Conservation (phyloP, 1,139 yeast genomes). For the Debaryomycetaceae sp. region DNA sequence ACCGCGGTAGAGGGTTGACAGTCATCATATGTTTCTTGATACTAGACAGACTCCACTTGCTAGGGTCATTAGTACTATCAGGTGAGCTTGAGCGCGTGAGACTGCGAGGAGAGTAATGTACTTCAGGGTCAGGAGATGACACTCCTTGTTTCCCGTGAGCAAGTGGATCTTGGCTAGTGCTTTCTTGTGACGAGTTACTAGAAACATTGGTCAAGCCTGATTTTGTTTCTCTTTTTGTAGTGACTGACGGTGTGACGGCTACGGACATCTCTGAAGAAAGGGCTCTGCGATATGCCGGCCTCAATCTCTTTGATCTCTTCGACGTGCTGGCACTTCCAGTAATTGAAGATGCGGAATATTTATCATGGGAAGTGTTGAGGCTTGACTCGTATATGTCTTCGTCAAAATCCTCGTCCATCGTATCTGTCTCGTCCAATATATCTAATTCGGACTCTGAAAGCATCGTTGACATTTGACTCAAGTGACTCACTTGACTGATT, state of each 20-base stretch:
- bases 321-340: conserved; percentile 2
- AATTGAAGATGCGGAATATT: conserved; percentile 6
- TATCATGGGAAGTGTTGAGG: conserved; percentile 25
- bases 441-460: conserved; percentile 45
- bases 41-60: neutral
- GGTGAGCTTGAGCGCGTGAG: conserved; percentile 16
- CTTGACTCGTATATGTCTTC: conserved; percentile 35
- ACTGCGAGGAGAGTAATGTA: neutral
- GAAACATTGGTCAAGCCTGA: conserved; percentile 33
- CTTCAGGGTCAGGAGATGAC: neutral
- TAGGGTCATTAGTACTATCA: conserved; percentile 11
- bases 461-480: conserved; percentile 38
- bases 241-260: conserved; percentile 29
- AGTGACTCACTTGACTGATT: conserved; percentile 53
- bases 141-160: conserved; percentile 14
- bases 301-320: neutral
- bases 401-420: conserved; percentile 41
- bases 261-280: conserved; percentile 39
- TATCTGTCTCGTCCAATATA: conserved; percentile 42
- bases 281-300: conserved; percentile 22
- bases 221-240: conserved; percentile 21
- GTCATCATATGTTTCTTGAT: neutral
- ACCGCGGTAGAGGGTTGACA: conserved; percentile 14
- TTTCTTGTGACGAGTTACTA: conserved; percentile 40
- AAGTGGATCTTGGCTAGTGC: conserved; percentile 14